Evolutionary conservation across 2,329 filamentous ascomycete species (phyloP).

Genomic region (Penicillium sp.): DNA sequence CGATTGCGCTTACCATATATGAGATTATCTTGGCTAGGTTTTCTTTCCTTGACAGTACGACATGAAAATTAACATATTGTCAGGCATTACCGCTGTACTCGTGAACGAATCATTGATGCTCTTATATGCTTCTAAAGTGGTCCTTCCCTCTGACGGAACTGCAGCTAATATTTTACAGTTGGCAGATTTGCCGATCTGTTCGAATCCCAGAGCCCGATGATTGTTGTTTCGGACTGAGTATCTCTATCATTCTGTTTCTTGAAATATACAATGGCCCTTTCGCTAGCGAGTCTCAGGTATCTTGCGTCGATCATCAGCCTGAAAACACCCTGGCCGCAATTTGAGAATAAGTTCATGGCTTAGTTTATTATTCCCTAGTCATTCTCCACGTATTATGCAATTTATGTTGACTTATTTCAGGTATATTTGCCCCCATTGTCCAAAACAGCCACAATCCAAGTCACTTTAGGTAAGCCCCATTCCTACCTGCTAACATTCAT

Average conservation of each 20-base stretch:
- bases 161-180: background rate
- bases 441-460: background rate
- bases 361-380: background rate
- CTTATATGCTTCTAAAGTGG: background rate
- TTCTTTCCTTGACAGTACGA: too few relatives aligned
- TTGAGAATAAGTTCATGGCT: background rate
- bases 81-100: too few relatives aligned
- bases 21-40: too few relatives aligned
- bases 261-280: background rate
- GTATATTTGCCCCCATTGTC: background rate
- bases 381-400: background rate
- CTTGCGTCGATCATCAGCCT: background rate
- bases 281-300: background rate
- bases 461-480: background rate
- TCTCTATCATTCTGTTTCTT: background rate
- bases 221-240: background rate
- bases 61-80: too few relatives aligned
- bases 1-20: background rate
- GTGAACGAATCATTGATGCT: too few relatives aligned
- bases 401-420: background rate
- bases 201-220: background rate
- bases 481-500: background rate
- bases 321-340: too few relatives aligned
- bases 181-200: background rate
- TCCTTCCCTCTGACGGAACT: background rate